Evolutionary conservation across 768 basidiomycete species (phyloP).

Genomic region (Heimioporus sp.): DNA sequence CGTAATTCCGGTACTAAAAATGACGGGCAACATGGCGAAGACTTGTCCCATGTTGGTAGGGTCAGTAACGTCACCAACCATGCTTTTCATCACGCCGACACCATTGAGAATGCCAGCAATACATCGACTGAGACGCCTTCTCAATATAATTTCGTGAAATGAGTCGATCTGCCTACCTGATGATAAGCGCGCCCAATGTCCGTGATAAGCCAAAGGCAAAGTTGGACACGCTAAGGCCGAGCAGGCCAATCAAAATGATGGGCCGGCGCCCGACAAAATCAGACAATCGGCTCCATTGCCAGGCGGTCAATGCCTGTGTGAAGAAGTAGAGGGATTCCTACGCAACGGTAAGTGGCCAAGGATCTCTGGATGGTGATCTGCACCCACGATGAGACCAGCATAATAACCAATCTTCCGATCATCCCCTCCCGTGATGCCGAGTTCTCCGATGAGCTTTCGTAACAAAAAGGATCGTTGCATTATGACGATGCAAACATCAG

Average conservation of each 20-base stretch:
- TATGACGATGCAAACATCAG: not conserved
- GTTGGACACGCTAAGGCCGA: conserved; percentile 52
- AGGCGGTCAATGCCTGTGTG: conserved; percentile 52
- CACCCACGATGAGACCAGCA: conserved; percentile 54
- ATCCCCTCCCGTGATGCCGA: conserved; percentile 67
- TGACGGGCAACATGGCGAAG: conserved; percentile 20
- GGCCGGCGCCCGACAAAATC: conserved; percentile 64
- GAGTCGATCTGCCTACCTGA: conserved; percentile 38
- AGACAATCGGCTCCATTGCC: conserved; percentile 64
- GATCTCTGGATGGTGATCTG: not conserved
- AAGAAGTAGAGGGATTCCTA: conserved; percentile 64
- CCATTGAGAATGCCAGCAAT: conserved; percentile 38
- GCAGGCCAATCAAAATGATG: conserved; percentile 51
- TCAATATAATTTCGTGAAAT: not conserved
- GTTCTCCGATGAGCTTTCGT: conserved; percentile 55
- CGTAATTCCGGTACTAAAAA: conserved; percentile 1
- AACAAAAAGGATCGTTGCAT: not conserved
- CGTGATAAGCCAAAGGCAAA: conserved; percentile 60
- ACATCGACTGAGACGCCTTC: conserved; percentile 26
- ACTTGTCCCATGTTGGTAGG: conserved; percentile 34
- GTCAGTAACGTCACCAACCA: conserved; percentile 61
- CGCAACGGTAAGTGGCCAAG: not conserved
- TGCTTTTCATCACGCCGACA: conserved; percentile 63
- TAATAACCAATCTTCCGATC: conserved; percentile 67
- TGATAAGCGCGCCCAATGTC: conserved; percentile 50